A percentile compares a stretch with the other conserved stretches of the same genome.
phyloP scores from a whole-genome alignment of 1,284 basidiomycete genomes.

The Microstroma glucosiphilum region DNA sequence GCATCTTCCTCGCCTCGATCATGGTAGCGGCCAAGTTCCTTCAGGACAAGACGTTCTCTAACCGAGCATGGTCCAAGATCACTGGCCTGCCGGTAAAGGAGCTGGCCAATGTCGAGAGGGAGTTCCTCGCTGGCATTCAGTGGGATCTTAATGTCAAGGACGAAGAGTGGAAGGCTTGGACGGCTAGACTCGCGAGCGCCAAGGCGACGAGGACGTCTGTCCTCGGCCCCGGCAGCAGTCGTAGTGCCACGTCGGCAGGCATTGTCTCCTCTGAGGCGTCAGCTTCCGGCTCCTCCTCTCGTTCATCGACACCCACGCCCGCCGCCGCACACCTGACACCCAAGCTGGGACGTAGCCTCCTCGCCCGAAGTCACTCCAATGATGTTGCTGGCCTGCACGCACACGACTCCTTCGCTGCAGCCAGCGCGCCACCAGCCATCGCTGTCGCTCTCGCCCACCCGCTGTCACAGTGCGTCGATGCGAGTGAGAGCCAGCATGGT shows the following conservation, averaged over 20 bases:
- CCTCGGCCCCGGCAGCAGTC: neutral
- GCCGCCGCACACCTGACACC: neutral
- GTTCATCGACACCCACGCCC: neutral
- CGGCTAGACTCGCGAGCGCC: conserved; percentile 6
- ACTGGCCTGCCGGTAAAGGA: conserved; percentile 52
- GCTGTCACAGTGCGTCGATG: too few species aligned
- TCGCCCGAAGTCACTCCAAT: too few species aligned
- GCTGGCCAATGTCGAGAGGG: conserved; percentile 53
- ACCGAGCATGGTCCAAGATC: conserved; percentile 75
- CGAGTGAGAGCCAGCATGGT: too few species aligned
- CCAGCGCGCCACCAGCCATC: too few species aligned
- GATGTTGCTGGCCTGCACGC: too few species aligned
- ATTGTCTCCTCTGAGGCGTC: neutral
- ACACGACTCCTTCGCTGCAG: too few species aligned
- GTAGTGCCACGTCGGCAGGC: neutral
- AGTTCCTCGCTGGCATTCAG: conserved; percentile 51
- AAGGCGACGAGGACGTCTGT: neutral
- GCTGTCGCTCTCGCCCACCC: too few species aligned
- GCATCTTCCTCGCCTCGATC: conserved; percentile 78
- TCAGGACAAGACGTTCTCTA: conserved; percentile 86
- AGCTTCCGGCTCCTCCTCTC: neutral
- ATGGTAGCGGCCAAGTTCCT: conserved; percentile 85
- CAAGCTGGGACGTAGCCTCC: neutral
- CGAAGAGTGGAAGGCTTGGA: conserved; percentile 41
- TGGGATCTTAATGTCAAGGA: conserved; percentile 51